Evolutionary conservation across 345 rosid genomes (phyloP).

Genomic region (Arabis hirsuta): DNA sequence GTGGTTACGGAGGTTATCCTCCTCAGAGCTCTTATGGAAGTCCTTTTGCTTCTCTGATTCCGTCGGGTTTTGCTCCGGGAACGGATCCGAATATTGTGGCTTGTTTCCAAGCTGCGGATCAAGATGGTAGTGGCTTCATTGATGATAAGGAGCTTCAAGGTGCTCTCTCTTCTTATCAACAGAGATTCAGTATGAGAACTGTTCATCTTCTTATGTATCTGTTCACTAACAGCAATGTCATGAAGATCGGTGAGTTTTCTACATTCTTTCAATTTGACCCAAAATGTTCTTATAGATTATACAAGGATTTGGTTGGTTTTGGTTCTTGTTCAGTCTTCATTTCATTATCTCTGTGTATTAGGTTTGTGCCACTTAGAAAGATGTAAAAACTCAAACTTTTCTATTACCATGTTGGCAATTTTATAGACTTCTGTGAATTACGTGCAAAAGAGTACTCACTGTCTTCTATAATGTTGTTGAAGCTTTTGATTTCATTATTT

Average conservation of each 20-base stretch:
- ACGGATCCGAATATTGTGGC: conserved; percentile 86
- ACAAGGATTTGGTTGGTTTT: background rate
- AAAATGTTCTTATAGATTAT: background rate
- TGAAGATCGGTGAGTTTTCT: conserved; percentile 67
- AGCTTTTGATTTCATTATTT: conserved; percentile 22
- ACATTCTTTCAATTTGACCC: background rate
- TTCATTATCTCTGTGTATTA: background rate
- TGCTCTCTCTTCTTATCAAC: conserved; percentile 77
- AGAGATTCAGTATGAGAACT: conserved; percentile 87
- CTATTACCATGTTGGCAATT: conserved; percentile 6
- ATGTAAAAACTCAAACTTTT: background rate
- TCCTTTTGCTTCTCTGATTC: conserved; percentile 74
- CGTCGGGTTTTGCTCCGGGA: conserved; percentile 83
- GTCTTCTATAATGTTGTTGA: conserved; percentile 17
- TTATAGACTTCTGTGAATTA: background rate
- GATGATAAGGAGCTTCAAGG: conserved; percentile 91
- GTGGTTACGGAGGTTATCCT: conserved; percentile 41
- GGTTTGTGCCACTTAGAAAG: background rate
- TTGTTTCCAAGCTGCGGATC: conserved; percentile 81
- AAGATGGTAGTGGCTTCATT: conserved; percentile 83
- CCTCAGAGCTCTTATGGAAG: conserved; percentile 53
- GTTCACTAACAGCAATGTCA: conserved; percentile 73
- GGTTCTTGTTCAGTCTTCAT: background rate
- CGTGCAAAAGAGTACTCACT: conserved; percentile 32
- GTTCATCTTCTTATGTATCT: conserved; percentile 86